Percentiles rank a stretch among this genome's conserved stretches.
These are phyloP conservation scores for Arctostaphylos glauca DNA, from an alignment of 148 eudicot genomes.

Conservation along the genomic window DNA sequence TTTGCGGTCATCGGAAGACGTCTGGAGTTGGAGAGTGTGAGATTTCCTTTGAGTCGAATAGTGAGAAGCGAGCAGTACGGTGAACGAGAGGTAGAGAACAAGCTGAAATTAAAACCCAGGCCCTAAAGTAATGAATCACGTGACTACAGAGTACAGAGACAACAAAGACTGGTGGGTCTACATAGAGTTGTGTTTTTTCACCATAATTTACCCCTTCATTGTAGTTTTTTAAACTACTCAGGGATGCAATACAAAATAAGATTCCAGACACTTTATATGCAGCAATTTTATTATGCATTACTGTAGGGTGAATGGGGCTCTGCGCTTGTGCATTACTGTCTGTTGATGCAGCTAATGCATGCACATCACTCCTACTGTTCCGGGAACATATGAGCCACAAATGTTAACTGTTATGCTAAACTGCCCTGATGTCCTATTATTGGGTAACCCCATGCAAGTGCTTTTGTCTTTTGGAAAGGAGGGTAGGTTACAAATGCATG, in stretches of 20 bases:
- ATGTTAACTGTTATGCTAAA: neutral
- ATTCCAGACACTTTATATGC: neutral
- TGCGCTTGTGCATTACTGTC: neutral
- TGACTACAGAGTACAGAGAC: neutral
- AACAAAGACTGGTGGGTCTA: neutral
- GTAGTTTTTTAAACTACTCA: no score
- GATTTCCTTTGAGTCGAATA: no score
- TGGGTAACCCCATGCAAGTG: neutral
- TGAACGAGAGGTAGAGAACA: no score
- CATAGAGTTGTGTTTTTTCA: neutral
- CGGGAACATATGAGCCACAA: neutral
- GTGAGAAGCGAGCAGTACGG: no score
- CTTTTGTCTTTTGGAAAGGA: neutral
- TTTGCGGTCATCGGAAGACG: no score
- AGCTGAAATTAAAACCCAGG: no score
- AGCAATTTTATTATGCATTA: neutral
- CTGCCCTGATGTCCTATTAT: neutral
- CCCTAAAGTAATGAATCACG: neutral
- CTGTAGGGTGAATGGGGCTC: neutral
- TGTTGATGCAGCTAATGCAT: neutral
- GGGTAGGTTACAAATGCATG: neutral
- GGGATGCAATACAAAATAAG: no score
- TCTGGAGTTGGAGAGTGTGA: no score
- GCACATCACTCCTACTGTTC: neutral
- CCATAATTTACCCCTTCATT: no score